Percentiles rank a stretch among this genome's conserved stretches.
phyloP scores from a whole-genome alignment of 2,329 filamentous ascomycete species.

The Aspergillus pseudonomiae region DNA sequence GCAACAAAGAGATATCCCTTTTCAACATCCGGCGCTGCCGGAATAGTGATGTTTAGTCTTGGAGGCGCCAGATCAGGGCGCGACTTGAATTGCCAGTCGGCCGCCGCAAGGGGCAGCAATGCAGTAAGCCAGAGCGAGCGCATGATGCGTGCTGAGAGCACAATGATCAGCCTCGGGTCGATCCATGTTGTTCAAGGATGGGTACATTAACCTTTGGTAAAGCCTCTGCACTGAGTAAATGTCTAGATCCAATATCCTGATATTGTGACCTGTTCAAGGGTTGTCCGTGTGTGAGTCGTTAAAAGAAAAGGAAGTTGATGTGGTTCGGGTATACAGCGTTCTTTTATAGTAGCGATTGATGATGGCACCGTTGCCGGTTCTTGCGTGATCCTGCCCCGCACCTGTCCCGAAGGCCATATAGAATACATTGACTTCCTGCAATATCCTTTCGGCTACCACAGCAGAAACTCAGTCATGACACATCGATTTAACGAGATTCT shows the following conservation, averaged over 20 bases:
- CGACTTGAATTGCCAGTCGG: slow-evolving; percentile 54
- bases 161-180: slow-evolving; percentile 30
- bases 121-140: slow-evolving; percentile 14
- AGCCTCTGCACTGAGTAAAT: slow-evolving; percentile 20
- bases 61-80: slow-evolving; percentile 53
- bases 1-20: slow-evolving; percentile 44
- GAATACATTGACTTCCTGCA: background rate
- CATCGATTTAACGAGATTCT: background rate
- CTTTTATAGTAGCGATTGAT: background rate
- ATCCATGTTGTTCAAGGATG: slow-evolving; percentile 23
- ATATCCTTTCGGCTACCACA: background rate
- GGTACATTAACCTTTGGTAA: slow-evolving; percentile 38
- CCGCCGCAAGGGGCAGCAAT: slow-evolving; percentile 29
- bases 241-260: background rate
- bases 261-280: background rate
- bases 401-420: background rate
- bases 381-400: background rate
- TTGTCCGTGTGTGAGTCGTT: background rate
- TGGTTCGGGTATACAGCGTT: background rate
- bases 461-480: background rate
- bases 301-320: background rate
- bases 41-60: slow-evolving; percentile 43
- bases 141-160: slow-evolving; percentile 21
- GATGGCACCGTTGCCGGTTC: background rate
- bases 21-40: slow-evolving; percentile 37